phyloP scores from a whole-genome alignment of 768 basidiomycete species.

The Suillus subaureus region DNA sequence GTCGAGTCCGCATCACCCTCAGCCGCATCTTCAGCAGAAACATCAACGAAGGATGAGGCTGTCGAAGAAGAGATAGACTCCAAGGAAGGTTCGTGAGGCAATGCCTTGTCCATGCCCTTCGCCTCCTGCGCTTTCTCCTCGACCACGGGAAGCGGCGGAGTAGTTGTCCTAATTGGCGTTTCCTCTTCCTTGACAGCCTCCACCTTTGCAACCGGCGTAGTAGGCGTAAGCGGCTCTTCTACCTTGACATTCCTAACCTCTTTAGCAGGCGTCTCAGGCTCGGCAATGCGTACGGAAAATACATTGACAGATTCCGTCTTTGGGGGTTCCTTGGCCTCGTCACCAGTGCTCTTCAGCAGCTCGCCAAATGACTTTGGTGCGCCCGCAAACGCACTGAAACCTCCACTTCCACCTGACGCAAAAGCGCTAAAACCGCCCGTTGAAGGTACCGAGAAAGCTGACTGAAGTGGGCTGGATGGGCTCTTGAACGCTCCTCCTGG shows the following conservation, averaged over 20 bases:
- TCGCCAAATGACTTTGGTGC: constrained; percentile 60
- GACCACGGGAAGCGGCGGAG: constrained; percentile 1
- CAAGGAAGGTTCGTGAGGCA: constrained; percentile 19
- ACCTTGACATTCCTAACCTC: not conserved
- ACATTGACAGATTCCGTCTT: constrained; percentile 21
- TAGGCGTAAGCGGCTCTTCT: constrained; percentile 14
- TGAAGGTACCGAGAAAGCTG: constrained; percentile 16
- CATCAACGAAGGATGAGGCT: constrained; percentile 52
- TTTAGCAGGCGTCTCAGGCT: not conserved
- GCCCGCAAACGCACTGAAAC: constrained; percentile 56
- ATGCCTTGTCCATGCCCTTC: constrained; percentile 14
- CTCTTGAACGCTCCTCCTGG: constrained; percentile 24
- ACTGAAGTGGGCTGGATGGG: constrained; percentile 15
- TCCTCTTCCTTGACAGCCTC: not conserved
- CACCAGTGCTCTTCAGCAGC: constrained; percentile 48
- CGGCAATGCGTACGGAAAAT: constrained; percentile 5
- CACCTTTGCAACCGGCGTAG: not conserved
- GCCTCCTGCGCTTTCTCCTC: constrained; percentile 4
- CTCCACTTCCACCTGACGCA: constrained; percentile 35
- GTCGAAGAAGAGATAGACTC: constrained; percentile 43
- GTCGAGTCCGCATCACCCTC: constrained; percentile 33
- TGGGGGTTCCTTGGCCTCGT: constrained; percentile 19
- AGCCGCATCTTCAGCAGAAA: constrained; percentile 31
- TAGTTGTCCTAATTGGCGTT: not conserved
- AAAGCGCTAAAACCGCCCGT: constrained; percentile 31